Conservation (phyloP, 169 alveolate species). For the Eimeria maxima region DNA sequence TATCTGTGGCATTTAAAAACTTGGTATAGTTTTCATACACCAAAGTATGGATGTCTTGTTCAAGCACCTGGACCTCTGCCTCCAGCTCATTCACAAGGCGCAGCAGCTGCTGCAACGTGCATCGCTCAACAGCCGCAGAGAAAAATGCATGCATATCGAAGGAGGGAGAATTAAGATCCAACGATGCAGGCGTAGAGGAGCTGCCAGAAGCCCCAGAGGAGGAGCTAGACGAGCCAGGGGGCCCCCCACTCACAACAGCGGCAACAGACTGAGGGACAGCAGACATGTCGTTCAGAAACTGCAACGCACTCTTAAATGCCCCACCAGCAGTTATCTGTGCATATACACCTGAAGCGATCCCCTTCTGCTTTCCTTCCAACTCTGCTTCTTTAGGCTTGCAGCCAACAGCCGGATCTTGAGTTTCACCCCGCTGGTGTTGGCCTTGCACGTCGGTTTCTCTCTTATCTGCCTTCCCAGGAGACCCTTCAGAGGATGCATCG, state of each 20-base stretch:
- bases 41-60: constrained; percentile 91
- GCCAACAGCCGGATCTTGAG: neutral
- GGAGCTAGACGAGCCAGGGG: neutral
- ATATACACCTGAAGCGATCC: neutral
- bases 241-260: neutral
- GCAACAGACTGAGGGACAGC: neutral
- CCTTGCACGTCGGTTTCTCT: neutral
- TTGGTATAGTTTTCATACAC: constrained; percentile 94
- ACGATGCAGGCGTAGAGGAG: neutral
- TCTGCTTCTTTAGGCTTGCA: neutral
- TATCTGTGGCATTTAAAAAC: constrained; percentile 93
- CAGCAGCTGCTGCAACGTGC: constrained; percentile 64
- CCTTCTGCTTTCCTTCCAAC: neutral
- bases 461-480: neutral
- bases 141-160: constrained; percentile 79
- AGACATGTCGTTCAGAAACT: constrained; percentile 8
- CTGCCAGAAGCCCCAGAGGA: neutral
- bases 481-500: neutral
- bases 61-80: constrained; percentile 87
- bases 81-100: constrained; percentile 66
- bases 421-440: neutral
- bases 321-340: neutral
- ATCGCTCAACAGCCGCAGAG: constrained; percentile 61
- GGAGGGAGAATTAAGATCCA: constrained; percentile 27
- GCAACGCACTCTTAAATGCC: constrained; percentile 1